phyloP scores from a whole-genome alignment of 306 rosid genomes.

The Vigna angularis region DNA sequence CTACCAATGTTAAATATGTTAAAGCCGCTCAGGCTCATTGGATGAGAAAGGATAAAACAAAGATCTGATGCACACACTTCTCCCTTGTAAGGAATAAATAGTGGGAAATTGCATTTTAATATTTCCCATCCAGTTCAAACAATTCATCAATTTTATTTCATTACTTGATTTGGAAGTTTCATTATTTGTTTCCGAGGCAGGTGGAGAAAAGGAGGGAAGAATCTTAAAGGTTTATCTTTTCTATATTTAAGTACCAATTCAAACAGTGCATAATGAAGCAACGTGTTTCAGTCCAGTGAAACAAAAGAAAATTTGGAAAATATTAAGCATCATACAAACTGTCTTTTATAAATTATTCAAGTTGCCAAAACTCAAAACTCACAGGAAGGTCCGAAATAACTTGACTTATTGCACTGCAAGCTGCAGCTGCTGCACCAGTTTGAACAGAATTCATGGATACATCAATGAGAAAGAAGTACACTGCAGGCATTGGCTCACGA shows the following conservation, averaged over 20 bases:
- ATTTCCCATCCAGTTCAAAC: slow-evolving; percentile 25
- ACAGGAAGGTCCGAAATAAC: slow-evolving; percentile 94
- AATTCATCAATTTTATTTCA: not conserved
- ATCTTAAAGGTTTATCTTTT: slow-evolving; percentile 17
- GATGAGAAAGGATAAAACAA: slow-evolving; percentile 16
- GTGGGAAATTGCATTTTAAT: slow-evolving; percentile 6
- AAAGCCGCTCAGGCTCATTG: not conserved
- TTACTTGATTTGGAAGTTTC: not conserved
- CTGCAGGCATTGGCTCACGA: slow-evolving; percentile 99
- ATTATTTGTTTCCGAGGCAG: slow-evolving; percentile 20
- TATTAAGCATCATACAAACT: slow-evolving; percentile 26
- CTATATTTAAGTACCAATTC: slow-evolving; percentile 22
- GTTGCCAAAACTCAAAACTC: slow-evolving; percentile 56
- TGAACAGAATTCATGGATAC: slow-evolving; percentile 96
- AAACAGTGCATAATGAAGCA: slow-evolving; percentile 26
- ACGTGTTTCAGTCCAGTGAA: slow-evolving; percentile 40
- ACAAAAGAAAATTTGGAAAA: slow-evolving; percentile 37
- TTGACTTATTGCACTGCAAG: slow-evolving; percentile 97
- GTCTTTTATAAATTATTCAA: slow-evolving; percentile 27
- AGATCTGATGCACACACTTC: not conserved
- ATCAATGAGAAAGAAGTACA: slow-evolving; percentile 92
- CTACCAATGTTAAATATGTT: not conserved
- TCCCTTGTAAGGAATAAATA: slow-evolving; percentile 13
- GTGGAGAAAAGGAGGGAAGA: slow-evolving; percentile 7
- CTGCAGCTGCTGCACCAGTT: slow-evolving; percentile 99